These are phyloP conservation scores for Artemisia tridentata DNA, from an alignment of 129 eudicot species.

Conservation along the genomic window DNA sequence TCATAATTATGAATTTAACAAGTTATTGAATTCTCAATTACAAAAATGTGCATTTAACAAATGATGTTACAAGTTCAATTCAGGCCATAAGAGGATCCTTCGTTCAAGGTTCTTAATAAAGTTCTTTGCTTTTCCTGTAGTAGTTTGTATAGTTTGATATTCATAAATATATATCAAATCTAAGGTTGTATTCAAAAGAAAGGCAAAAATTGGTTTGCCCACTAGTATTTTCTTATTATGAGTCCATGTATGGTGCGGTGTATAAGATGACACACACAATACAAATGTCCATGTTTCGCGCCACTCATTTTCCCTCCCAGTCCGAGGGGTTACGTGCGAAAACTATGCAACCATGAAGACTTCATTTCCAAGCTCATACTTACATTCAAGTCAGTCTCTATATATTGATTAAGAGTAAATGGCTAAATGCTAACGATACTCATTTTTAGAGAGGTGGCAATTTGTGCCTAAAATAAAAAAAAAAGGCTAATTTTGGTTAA, in stretches of 20 bases:
- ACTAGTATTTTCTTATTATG: conserved; percentile 10
- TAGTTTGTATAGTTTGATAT: no score
- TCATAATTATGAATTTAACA: no score
- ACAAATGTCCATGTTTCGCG: conserved; percentile 31
- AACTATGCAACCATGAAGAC: conserved; percentile 13
- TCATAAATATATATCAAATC: not conserved
- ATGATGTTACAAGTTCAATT: no score
- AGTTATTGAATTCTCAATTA: no score
- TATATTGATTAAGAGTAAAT: not conserved
- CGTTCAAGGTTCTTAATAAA: no score
- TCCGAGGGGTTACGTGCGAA: no score
- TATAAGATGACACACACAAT: conserved; percentile 23
- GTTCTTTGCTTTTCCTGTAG: no score
- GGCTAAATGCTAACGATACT: not conserved
- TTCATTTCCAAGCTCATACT: conserved; percentile 2
- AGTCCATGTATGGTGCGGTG: conserved; percentile 8
- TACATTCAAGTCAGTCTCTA: not conserved
- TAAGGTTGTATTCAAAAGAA: not conserved
- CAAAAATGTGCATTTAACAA: no score
- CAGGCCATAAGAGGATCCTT: no score
- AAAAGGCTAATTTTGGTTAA: no score
- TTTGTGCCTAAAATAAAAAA: no score
- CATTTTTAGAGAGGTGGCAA: not conserved
- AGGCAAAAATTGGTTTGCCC: conserved; percentile 17
- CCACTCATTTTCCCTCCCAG: not conserved